Evolutionary conservation across 2,329 filamentous ascomycete species (phyloP), one percentile per base, ranked within the genome.

Genomic region (Hymenoscyphus scutula): DNA sequence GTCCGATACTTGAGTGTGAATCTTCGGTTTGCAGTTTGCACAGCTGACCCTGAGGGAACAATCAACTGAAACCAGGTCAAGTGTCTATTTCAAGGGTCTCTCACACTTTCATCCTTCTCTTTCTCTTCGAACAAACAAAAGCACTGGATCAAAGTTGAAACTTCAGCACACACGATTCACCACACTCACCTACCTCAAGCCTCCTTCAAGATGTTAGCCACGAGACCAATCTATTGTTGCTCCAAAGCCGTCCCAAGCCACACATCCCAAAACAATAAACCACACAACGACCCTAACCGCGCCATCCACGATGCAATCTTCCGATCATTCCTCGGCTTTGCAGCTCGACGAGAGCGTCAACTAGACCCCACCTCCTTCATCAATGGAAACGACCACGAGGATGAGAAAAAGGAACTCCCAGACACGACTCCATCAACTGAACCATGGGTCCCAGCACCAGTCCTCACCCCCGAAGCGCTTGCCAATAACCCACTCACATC

Each of bases 151-250:
- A 5, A 51, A 51, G 45, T 11, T 23, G 23, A 13, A 23, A 51
- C 45, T 51, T 51, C 19, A 27, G n/a, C 19, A 51, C 8, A 13
- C 2, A 51, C 10, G 23, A 51, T 51, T 51, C 45, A 51, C 19
- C 19, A 23, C 10, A 51, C 1, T 2, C 23, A 11, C 23, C 11
- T 11, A 1, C 1, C 19, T 23, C 45, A 25, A 37, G 11, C 19
- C n/a, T 23, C 25, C 19, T 17, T 54, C 58, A 34, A 38, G 10
- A 53, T 59, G 27, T 7, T n/a, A 27, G 41, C 57, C 10, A 17
- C 57, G 27, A 53, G 15, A 54, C 58, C 62, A n/a, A 65, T 71
- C 55, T 70, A 69, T 58, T 71, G 69, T 63, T 70, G 69, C 62
- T 53, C 56, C 8, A 30, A 48, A n/a, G 62, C 65, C 17, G 30